Evolutionary conservation across 352 stramenopile genomes (phyloP).

Genomic region (Phytophthora pisi): DNA sequence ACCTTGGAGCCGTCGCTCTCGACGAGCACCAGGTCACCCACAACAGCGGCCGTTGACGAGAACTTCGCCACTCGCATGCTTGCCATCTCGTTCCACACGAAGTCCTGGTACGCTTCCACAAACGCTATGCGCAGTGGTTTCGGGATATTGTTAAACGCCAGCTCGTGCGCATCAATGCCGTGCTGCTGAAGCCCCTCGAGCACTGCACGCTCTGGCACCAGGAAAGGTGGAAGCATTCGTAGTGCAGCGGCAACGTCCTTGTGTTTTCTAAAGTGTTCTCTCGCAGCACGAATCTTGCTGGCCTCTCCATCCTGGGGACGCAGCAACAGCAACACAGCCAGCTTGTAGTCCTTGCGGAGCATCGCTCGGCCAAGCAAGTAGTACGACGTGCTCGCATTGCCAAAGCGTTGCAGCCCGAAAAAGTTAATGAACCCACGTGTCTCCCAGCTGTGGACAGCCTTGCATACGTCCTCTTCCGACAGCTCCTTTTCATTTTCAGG

Average conservation of each 20-base stretch:
- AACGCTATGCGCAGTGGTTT: conserved; percentile 66
- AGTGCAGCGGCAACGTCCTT: conserved; percentile 80
- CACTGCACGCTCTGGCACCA: conserved; percentile 71
- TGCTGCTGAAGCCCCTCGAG: conserved; percentile 78
- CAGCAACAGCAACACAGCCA: conserved; percentile 93
- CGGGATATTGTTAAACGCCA: conserved; percentile 73
- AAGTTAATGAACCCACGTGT: conserved; percentile 96
- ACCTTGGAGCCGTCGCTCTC: conserved; percentile 20
- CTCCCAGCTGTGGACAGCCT: conserved; percentile 56
- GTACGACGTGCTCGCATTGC: conserved; percentile 79
- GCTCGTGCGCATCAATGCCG: conserved; percentile 73
- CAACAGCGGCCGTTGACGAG: conserved; percentile 57
- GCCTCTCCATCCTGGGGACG: conserved; percentile 80
- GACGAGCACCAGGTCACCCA: conserved; percentile 91
- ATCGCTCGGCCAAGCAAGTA: conserved; percentile 91
- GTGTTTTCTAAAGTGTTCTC: conserved; percentile 83
- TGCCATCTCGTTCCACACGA: conserved; percentile 96
- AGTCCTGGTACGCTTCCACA: conserved; percentile 91
- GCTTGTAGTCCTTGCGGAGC: conserved; percentile 94
- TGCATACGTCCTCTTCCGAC: conserved; percentile 32
- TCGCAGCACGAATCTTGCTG: conserved; percentile 76
- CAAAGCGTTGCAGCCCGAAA: conserved; percentile 96
- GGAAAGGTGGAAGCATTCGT: conserved; percentile 78
- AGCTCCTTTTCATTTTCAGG: conserved; percentile 58
- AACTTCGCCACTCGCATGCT: conserved; percentile 86